Base-by-base conservation (phyloP, 495 filamentous ascomycete genomes). In the Lepidopterella palustris region DNA sequence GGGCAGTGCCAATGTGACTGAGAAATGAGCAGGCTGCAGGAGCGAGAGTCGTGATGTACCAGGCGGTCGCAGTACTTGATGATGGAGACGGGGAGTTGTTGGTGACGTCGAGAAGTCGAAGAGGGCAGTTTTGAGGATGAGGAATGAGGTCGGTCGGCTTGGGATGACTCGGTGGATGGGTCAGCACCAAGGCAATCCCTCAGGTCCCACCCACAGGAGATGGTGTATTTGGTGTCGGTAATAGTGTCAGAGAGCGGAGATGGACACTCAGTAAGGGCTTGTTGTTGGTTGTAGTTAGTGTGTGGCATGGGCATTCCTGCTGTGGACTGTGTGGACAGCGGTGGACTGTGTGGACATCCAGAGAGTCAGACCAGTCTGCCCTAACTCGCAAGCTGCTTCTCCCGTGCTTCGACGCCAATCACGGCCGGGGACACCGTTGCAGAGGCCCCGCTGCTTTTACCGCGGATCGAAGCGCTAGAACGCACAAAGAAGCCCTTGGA, bases 401-500 rank as follows among this genome's bases (percentile, higher is more conserved):
- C 13, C 35, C 35, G 35, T 42, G 35, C 35, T 42, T 42, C 35
- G 3, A 42, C 35, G 35, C 35, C 35, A 42, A 42, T 42, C 35
- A 42, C 13, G 13, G 35, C 13, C 35, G 3, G 35, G 35, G 35
- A 42, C 9, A 42, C 35, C 35, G 35, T 42, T 42, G 35, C 35
- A 18, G 18, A 11, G 18, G 3, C 13, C 35, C 31, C 35, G 35
- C 35, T 42, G 35, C 35, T 42, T 42, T 42, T 42, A 42, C 35
- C 35, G 35, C 35, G 13, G 9, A 42, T 53, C 25, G 24, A 53
- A 26, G 50, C 50, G 50, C 50, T 53, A 53, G 50, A 53, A 53
- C 50, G 50, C 50, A 53, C 50, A 53, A 53, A 53, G 50, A 53
- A 53, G 49, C 50, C 6, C 23, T 31, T 8, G 18, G 29, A 31